These are phyloP conservation scores for Xylaria curta DNA, from an alignment of 495 filamentous ascomycete genomes.

Conservation along the genomic window DNA sequence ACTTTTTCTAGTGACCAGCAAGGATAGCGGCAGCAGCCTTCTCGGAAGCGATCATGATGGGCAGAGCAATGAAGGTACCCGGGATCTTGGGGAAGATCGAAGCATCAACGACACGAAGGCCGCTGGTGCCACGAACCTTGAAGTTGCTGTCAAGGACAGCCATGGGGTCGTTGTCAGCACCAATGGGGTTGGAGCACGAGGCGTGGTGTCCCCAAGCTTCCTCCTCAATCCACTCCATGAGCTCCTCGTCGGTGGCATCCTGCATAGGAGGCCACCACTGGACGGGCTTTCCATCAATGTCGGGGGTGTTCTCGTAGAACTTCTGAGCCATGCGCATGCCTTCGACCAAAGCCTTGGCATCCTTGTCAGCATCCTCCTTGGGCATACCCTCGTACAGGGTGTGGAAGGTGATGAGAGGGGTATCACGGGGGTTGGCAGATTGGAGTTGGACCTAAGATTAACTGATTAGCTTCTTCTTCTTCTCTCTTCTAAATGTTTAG, in stretches of 20 bases:
- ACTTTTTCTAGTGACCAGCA: neutral
- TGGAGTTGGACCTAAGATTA: slow-evolving; percentile 45
- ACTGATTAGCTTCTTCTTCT: neutral
- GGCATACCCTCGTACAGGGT: slow-evolving; percentile 53
- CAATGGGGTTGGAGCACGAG: slow-evolving; percentile 63
- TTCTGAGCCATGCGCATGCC: slow-evolving; percentile 48
- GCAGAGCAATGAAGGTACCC: slow-evolving; percentile 53
- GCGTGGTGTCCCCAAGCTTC: slow-evolving; percentile 67
- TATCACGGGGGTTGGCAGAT: slow-evolving; percentile 60
- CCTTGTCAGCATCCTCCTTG: slow-evolving; percentile 32
- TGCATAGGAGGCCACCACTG: slow-evolving; percentile 55
- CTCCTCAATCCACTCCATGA: slow-evolving; percentile 57
- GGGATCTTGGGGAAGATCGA: slow-evolving; percentile 60
- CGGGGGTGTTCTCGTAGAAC: slow-evolving; percentile 50
- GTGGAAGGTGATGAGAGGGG: slow-evolving; percentile 60
- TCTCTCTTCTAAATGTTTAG: neutral
- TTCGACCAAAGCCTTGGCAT: slow-evolving; percentile 50
- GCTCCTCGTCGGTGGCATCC: slow-evolving; percentile 45
- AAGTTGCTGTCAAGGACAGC: slow-evolving; percentile 66
- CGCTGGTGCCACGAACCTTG: slow-evolving; percentile 58
- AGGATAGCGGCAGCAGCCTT: slow-evolving; percentile 62
- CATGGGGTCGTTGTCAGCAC: slow-evolving; percentile 57
- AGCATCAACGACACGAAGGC: slow-evolving; percentile 68
- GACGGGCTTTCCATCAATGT: slow-evolving; percentile 54
- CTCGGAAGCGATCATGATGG: slow-evolving; percentile 61